Base-by-base conservation (phyloP, 768 basidiomycete species). In the Favolaschia claudopus region DNA sequence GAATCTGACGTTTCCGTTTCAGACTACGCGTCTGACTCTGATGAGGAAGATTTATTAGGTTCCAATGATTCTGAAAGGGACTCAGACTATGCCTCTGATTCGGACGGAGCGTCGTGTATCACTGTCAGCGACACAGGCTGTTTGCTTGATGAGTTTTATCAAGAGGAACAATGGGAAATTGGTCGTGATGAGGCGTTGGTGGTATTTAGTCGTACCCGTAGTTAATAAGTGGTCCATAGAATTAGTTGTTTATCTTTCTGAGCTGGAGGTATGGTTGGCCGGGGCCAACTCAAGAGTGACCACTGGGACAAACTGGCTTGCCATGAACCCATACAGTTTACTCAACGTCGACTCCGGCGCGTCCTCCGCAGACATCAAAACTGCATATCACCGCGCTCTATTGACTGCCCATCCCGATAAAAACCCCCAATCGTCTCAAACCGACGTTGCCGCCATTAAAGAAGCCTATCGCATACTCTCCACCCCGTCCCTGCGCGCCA, bases 351-450 rank as follows among this genome's bases (percentile, higher is more conserved):
- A 81, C 3, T 78, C 69, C 28, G 70, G 83, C 69, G 86, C 87
- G 17, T 76, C 84, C 2, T 40, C 69, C 6, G 66, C 72, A 22
- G 83, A 91, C 47, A 81, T 93, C 70, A 94, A 91, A 73, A 64
- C 74, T 12, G 91, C 86, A 9, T 84, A 84, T 60, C 63, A 60
- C 46, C 83, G 81, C 28, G 81, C 82, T 9, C 83, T 94, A 29
- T 76, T 92, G 7, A 77, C 72, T 39, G 76, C 76, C 40, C 92
- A 94, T 56, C 92, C 92, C 0, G 87, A 87, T 76, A 87, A 85
- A 66, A 75, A 66, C 31, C n/a, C 13, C 5, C 38, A 20, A 28
- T 31, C 37, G 15, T 39, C 39, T 22, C 39, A 47, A 39, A 31
- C 37, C 62, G 83, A 88, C 60, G 82, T 92, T 54, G 80, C 82